Base-by-base conservation (phyloP, 257 asterid species). In the Mitragyna speciosa region DNA sequence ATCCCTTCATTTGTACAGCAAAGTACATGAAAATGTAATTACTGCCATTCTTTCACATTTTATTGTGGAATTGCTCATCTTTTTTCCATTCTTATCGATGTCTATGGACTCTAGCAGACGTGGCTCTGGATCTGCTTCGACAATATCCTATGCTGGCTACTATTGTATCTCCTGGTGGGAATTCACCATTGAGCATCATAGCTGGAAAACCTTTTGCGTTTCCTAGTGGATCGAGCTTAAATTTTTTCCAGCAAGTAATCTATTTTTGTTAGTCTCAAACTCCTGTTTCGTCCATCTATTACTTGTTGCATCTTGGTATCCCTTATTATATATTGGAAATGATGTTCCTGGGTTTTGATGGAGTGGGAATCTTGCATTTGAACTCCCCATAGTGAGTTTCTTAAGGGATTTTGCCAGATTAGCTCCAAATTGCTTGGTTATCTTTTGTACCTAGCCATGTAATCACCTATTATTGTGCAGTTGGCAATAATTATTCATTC, bases 121-220 rank as follows among this genome's bases (percentile, higher is more conserved):
- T 85, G 82, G 89, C 89, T 77, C 63, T 78, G 81, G 77, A 85
- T 70, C 78, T 85, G 70, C 79, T 87, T 56, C 82, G 26, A 26
- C 41, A 52, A 14, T 78, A 43, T 80, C 87, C 89, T 19, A 79
- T 81, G 79, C 79, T 87, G 80, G 87, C 82, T 48, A 83, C 82
- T 51, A 82, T 82, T 30, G 41, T 65, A 59, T 83, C 86, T 22
- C 74, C 83, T 51, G 84, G 87, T 0, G 68, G 78, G 59, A 85
- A 85, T 64, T 77, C 89, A 45, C 86, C 89, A 45, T 73, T 87
- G 83, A 80, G 83, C 11, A 72, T 77, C 70, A 58, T 87, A 61
- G 90, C 86, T 82, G 82, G 83, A 65, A 84, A 85, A 61, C 83
- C 90, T 39, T 79, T 78, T n/a, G 82, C 88, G 28, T 87, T 83